Conservation (phyloP, 2,329 filamentous ascomycete genomes). For the Onygenales sp. region DNA sequence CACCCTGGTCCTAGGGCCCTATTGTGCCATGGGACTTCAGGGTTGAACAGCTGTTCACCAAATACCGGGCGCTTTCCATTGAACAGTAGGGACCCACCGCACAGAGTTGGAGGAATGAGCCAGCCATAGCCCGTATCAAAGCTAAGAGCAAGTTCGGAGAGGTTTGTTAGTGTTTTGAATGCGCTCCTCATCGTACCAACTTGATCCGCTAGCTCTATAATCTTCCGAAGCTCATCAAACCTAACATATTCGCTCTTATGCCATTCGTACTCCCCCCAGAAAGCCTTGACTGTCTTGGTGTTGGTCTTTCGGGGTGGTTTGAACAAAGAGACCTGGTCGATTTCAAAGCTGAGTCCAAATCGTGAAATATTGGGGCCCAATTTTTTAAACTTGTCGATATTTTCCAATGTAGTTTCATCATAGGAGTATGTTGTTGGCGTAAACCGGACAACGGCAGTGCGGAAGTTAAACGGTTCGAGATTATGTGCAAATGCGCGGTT, state of each 20-base stretch:
- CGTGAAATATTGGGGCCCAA: constrained; percentile 52
- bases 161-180: constrained; percentile 45
- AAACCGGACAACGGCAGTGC: constrained; percentile 57
- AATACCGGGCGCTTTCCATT: constrained; percentile 38
- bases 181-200: constrained; percentile 52
- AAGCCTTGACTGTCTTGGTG: constrained; percentile 46
- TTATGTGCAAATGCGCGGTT: constrained; percentile 50
- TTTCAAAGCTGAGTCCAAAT: constrained; percentile 60
- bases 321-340: constrained; percentile 41
- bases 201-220: constrained; percentile 57
- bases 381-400: constrained; percentile 44
- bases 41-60: constrained; percentile 17
- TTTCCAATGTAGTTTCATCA: constrained; percentile 24
- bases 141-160: constrained; percentile 56
- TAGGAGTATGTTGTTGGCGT: constrained; percentile 47
- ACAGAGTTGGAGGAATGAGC: constrained; percentile 52
- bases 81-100: constrained; percentile 39
- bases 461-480: constrained; percentile 50
- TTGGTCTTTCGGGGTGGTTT: constrained; percentile 45
- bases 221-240: constrained; percentile 48
- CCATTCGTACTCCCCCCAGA: constrained; percentile 59
- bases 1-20: too few species aligned
- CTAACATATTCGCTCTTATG: constrained; percentile 50
- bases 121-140: constrained; percentile 60
- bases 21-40: not conserved